A percentile compares a stretch with the other conserved stretches of the same genome.
Conservation (phyloP, 257 asterid genomes). For the Ajuga chamaepitys region DNA sequence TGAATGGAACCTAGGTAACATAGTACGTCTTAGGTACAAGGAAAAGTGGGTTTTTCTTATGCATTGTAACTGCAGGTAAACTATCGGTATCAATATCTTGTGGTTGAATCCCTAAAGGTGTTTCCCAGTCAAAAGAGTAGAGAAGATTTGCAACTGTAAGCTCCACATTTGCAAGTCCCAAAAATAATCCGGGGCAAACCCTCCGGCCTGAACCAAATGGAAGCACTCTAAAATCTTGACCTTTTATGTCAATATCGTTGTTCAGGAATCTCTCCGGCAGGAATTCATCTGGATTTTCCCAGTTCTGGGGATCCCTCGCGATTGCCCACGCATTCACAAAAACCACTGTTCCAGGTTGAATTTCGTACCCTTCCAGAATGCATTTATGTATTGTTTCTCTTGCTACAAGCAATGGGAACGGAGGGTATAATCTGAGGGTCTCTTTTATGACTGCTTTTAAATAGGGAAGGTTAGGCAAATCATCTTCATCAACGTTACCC, state of each 20-base stretch:
- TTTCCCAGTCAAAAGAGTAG: background rate
- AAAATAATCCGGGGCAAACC: conserved; percentile 27
- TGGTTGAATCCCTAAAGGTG: background rate
- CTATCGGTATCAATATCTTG: background rate
- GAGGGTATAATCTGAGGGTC: too few relatives aligned
- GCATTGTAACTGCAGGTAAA: background rate
- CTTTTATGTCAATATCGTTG: conserved; percentile 9
- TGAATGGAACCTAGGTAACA: too few relatives aligned
- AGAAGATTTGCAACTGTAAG: background rate
- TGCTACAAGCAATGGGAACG: too few relatives aligned
- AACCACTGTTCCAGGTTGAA: background rate
- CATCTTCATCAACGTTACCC: background rate
- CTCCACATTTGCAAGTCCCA: conserved; percentile 34
- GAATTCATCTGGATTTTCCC: too few relatives aligned
- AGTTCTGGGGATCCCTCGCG: too few relatives aligned
- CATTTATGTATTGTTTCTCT: background rate
- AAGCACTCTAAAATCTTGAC: conserved; percentile 28
- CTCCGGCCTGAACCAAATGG: conserved; percentile 48
- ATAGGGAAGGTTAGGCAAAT: too few relatives aligned
- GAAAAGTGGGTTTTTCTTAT: background rate
- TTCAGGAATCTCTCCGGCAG: too few relatives aligned
- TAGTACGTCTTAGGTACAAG: background rate
- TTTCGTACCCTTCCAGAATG: background rate
- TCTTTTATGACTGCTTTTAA: too few relatives aligned
- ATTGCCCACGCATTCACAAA: too few relatives aligned